phyloP scores from a whole-genome alignment of 805 yeast species.

The Schwanniomyces vanrijiae region DNA sequence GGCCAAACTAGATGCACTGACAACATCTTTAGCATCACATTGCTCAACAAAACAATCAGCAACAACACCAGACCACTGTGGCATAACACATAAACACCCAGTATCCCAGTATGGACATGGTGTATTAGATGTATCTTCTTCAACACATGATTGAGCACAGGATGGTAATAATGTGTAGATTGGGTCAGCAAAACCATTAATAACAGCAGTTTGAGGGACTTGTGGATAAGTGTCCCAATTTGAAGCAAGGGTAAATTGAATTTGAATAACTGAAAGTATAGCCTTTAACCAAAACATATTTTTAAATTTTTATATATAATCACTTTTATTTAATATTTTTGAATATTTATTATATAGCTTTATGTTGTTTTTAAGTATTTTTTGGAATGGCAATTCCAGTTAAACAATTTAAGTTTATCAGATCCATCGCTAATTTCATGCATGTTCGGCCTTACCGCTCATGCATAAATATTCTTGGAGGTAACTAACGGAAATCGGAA shows the following conservation, averaged over 20 bases:
- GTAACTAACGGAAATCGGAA: background rate
- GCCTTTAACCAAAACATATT: background rate
- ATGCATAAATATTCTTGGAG: background rate
- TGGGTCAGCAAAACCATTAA: slow-evolving; percentile 51
- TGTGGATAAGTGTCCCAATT: slow-evolving; percentile 45
- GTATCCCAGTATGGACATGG: slow-evolving; percentile 57
- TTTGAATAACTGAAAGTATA: background rate
- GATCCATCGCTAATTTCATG: background rate
- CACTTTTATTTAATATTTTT: no score
- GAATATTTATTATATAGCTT: no score
- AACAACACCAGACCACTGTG: slow-evolving; percentile 44
- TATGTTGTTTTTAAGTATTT: background rate
- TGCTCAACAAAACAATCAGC: slow-evolving; percentile 41
- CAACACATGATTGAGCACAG: slow-evolving; percentile 45
- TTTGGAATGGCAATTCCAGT: background rate
- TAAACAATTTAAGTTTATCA: background rate
- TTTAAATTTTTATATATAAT: no score
- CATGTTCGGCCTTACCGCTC: background rate
- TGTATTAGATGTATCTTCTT: slow-evolving; percentile 36
- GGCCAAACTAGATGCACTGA: slow-evolving; percentile 41
- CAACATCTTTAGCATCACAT: slow-evolving; percentile 38
- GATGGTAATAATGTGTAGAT: slow-evolving; percentile 35
- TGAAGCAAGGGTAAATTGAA: slow-evolving; percentile 17
- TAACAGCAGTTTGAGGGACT: slow-evolving; percentile 46
- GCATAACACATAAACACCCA: slow-evolving; percentile 51